These are phyloP conservation scores for Penicillium maclennaniae DNA, from an alignment of 495 filamentous ascomycete genomes.

Conservation along the genomic window DNA sequence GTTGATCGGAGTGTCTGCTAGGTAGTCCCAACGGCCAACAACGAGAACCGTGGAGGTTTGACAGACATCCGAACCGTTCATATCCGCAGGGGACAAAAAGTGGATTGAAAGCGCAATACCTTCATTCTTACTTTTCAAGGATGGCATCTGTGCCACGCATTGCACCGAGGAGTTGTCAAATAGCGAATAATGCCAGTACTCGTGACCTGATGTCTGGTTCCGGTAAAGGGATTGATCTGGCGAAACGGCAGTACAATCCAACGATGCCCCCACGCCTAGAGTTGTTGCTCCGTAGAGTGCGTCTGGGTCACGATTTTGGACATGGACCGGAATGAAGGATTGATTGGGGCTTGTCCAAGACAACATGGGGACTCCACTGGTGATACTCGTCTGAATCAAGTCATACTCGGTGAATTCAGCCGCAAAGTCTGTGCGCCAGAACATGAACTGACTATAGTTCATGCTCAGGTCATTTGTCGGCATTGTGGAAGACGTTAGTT, in stretches of 20 bases:
- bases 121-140: slow-evolving; percentile 19
- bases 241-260: slow-evolving; percentile 28
- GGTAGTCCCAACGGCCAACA: slow-evolving; percentile 40
- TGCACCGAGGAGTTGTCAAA: slow-evolving; percentile 24
- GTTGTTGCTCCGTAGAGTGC: slow-evolving; percentile 31
- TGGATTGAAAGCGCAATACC: slow-evolving; percentile 36
- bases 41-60: slow-evolving; percentile 36
- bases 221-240: slow-evolving; percentile 13
- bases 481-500: slow-evolving; percentile 28
- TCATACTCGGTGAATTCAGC: slow-evolving; percentile 41
- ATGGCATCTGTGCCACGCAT: slow-evolving; percentile 30
- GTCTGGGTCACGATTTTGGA: slow-evolving; percentile 22
- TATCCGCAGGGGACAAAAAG: slow-evolving; percentile 30
- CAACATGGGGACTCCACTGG: slow-evolving; percentile 34
- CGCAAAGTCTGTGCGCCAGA: slow-evolving; percentile 34
- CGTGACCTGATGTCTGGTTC: slow-evolving; percentile 8
- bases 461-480: slow-evolving; percentile 22
- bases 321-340: slow-evolving; percentile 34
- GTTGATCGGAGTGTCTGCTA: slow-evolving; percentile 21
- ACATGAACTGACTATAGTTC: slow-evolving; percentile 35
- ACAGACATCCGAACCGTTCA: slow-evolving; percentile 26
- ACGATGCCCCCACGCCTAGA: slow-evolving; percentile 29
- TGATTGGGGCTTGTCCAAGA: slow-evolving; percentile 36
- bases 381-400: slow-evolving; percentile 40
- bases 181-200: slow-evolving; percentile 31